phyloP scores from a whole-genome alignment of 208 protist genomes.

The Leishmania tropica region DNA sequence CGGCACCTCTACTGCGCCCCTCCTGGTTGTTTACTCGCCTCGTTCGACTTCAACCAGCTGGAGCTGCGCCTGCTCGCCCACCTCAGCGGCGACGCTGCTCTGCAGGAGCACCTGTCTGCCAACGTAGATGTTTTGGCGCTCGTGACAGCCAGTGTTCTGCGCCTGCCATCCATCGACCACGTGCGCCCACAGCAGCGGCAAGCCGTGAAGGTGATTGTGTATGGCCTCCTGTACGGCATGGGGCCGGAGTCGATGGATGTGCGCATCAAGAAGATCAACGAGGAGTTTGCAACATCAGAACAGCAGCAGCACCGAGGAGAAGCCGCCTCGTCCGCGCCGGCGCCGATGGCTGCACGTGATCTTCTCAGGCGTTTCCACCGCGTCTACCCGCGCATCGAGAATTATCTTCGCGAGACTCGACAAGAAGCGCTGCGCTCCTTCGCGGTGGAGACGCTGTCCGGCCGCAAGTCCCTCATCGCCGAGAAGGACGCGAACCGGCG shows the following conservation, averaged over 20 bases:
- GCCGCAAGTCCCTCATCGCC: conserved; percentile 42
- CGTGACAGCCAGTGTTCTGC: conserved; percentile 53
- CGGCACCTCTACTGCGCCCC: conserved; percentile 70
- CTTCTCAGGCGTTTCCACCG: conserved; percentile 56
- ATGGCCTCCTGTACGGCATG: conserved; percentile 92
- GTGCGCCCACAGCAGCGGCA: conserved; percentile 56
- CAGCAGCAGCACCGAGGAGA: not conserved
- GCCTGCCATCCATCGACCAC: conserved; percentile 14
- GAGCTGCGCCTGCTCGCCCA: conserved; percentile 85
- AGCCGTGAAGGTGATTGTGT: conserved; percentile 84
- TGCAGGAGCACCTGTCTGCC: conserved; percentile 50
- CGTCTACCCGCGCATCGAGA: conserved; percentile 62
- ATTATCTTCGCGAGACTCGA: conserved; percentile 61
- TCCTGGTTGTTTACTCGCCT: conserved; percentile 65
- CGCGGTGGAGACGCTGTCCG: conserved; percentile 50
- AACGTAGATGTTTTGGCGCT: conserved; percentile 52
- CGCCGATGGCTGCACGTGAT: conserved; percentile 32
- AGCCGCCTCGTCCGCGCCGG: not conserved
- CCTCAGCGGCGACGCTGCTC: conserved; percentile 58
- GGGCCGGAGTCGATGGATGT: conserved; percentile 65
- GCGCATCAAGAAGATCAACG: conserved; percentile 25
- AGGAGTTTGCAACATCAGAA: not conserved
- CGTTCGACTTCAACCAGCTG: conserved; percentile 88
- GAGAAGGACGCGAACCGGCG: conserved; percentile 49
- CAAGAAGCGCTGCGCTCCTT: conserved; percentile 38